Evolutionary conservation across 495 filamentous ascomycete genomes (phyloP).

Genomic region (Cercophora newfieldiana): DNA sequence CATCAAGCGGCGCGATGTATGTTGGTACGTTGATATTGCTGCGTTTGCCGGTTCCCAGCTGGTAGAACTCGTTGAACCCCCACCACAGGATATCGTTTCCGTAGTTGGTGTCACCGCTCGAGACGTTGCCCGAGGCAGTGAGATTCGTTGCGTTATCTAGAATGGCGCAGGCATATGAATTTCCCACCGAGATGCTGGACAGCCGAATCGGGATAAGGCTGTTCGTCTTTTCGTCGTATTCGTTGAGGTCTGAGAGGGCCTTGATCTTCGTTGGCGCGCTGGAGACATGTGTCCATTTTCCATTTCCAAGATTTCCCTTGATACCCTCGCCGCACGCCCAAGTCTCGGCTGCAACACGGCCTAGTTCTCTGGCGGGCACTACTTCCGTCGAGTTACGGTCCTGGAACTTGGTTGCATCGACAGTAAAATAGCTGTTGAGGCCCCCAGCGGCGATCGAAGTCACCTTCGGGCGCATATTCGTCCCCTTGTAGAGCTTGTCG

Average conservation of each 20-base stretch:
- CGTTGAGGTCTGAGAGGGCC: conserved; percentile 73
- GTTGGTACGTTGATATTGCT: conserved; percentile 72
- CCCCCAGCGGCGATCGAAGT: conserved; percentile 83
- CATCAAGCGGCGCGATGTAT: conserved; percentile 77
- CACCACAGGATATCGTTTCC: conserved; percentile 88
- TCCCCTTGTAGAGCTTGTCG: conserved; percentile 67
- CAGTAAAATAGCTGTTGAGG: conserved; percentile 77
- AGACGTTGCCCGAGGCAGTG: conserved; percentile 47
- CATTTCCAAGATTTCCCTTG: conserved; percentile 76
- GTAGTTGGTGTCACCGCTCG: conserved; percentile 70
- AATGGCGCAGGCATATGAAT: conserved; percentile 74
- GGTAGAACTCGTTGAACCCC: conserved; percentile 91
- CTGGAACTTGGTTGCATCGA: conserved; percentile 65
- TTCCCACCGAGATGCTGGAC: conserved; percentile 67
- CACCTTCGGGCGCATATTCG: conserved; percentile 56
- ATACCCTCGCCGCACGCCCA: conserved; percentile 88
- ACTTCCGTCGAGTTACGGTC: conserved; percentile 1
- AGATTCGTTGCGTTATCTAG: conserved; percentile 76
- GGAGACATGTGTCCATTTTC: conserved; percentile 89
- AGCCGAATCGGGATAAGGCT: conserved; percentile 75
- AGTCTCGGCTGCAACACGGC: conserved; percentile 66
- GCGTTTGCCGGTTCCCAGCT: conserved; percentile 86
- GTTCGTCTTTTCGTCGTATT: conserved; percentile 75
- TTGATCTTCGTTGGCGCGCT: conserved; percentile 78
- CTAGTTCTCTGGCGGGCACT: conserved; percentile 40